phyloP scores from a whole-genome alignment of 257 asterid genomes.

The Schizonepeta tenuifolia region DNA sequence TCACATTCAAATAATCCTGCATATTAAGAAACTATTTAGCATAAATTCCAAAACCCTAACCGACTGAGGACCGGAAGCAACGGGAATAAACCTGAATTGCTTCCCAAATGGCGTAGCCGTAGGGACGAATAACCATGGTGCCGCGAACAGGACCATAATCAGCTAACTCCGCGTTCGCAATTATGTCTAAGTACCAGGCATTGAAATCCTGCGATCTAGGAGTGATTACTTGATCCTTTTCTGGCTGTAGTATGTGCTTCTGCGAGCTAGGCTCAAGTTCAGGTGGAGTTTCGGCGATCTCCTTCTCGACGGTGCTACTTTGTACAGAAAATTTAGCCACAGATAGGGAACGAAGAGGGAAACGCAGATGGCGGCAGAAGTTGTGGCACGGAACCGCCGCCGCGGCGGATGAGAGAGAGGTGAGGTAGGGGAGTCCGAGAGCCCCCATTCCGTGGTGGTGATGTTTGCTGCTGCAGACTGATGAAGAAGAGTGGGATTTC shows the following conservation, averaged over 20 bases:
- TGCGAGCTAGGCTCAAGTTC: conserved; percentile 48
- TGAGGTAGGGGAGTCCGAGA: conserved; percentile 71
- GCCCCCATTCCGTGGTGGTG: conserved; percentile 64
- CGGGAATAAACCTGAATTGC: conserved; percentile 78
- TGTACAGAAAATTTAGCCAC: conserved; percentile 62
- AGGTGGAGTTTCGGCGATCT: conserved; percentile 46
- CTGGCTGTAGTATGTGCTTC: conserved; percentile 51
- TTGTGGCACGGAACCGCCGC: conserved; percentile 45
- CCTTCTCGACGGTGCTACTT: conserved; percentile 66
- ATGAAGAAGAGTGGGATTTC: conserved; percentile 10
- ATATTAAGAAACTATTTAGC: conserved; percentile 28
- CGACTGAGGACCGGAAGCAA: neutral
- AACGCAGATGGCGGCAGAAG: conserved; percentile 38
- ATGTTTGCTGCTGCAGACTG: conserved; percentile 29
- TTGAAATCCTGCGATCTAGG: conserved; percentile 97
- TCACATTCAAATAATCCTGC: conserved; percentile 95
- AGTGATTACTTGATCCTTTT: conserved; percentile 73
- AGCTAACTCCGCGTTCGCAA: conserved; percentile 94
- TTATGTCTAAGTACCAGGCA: conserved; percentile 94
- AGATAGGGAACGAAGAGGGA: conserved; percentile 51
- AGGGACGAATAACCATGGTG: conserved; percentile 99
- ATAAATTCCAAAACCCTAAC: neutral
- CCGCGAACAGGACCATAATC: conserved; percentile 99
- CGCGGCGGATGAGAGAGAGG: conserved; percentile 61
- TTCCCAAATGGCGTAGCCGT: conserved; percentile 98